Percentiles rank a stretch among this genome's conserved stretches.
phyloP scores from a whole-genome alignment of 768 basidiomycete species.

The Amanita fuliginea region DNA sequence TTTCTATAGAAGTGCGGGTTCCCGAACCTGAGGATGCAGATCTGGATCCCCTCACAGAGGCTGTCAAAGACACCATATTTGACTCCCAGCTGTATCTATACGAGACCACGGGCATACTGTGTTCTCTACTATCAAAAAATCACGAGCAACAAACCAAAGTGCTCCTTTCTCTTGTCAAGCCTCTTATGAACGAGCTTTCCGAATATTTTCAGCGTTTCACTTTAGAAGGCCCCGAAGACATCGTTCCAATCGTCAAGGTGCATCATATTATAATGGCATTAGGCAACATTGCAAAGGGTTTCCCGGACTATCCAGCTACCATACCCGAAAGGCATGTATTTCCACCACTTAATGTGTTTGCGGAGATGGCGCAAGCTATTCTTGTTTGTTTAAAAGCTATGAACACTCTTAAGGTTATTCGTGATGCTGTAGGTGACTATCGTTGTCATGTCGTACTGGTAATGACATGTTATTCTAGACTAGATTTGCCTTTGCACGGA shows the following conservation, averaged over 20 bases:
- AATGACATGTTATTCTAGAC: constrained; percentile 38
- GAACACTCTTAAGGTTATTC: constrained; percentile 76
- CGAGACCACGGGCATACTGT: constrained; percentile 80
- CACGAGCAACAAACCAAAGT: constrained; percentile 60
- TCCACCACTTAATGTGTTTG: constrained; percentile 71
- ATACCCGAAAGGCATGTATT: constrained; percentile 55
- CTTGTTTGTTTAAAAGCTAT: constrained; percentile 80
- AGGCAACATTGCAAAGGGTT: constrained; percentile 92
- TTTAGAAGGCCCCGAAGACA: constrained; percentile 48
- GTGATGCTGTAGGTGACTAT: constrained; percentile 70
- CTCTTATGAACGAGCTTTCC: constrained; percentile 66
- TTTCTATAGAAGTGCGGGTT: constrained; percentile 64
- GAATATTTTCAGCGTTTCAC: constrained; percentile 42
- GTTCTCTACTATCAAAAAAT: constrained; percentile 59
- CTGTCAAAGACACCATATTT: constrained; percentile 67
- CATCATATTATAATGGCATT: constrained; percentile 94
- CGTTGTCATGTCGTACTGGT: neutral
- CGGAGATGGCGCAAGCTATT: constrained; percentile 77
- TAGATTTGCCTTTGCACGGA: constrained; percentile 86
- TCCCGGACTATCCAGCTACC: constrained; percentile 79
- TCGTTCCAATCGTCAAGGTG: constrained; percentile 72
- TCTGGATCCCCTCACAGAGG: constrained; percentile 65
- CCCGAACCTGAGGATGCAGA: constrained; percentile 71
- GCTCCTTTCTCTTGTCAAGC: constrained; percentile 69
- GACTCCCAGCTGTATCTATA: constrained; percentile 92